phyloP scores from a whole-genome alignment of 495 filamentous ascomycete genomes.

The Saxispiralis lemnorum region DNA sequence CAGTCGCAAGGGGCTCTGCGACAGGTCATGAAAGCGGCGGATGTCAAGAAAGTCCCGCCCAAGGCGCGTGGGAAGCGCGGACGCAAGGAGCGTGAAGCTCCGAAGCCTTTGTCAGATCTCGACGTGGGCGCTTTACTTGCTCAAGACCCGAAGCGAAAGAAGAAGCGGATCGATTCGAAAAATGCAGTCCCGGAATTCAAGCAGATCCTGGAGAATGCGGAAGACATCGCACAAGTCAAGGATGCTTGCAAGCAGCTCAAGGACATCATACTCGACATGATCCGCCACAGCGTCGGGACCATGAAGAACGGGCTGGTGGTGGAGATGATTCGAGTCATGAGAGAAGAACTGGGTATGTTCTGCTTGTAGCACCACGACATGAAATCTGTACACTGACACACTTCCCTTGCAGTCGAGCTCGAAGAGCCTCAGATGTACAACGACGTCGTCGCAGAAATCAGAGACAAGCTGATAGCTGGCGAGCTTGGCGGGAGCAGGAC shows the following conservation, averaged over 20 bases:
- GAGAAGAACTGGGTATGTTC: slow-evolving; percentile 42
- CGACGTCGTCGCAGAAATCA: slow-evolving; percentile 50
- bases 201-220: slow-evolving; percentile 48
- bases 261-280: slow-evolving; percentile 46
- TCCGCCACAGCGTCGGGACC: slow-evolving; percentile 58
- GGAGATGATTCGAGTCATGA: slow-evolving; percentile 59
- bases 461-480: slow-evolving; percentile 48
- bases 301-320: slow-evolving; percentile 53
- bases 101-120: slow-evolving; percentile 80
- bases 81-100: slow-evolving; percentile 42
- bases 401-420: slow-evolving; percentile 28
- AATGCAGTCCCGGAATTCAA: slow-evolving; percentile 92
- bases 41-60: slow-evolving; percentile 85
- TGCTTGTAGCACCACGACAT: too few relatives aligned
- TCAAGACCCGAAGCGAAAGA: slow-evolving; percentile 30
- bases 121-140: slow-evolving; percentile 65
- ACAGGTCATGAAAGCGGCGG: slow-evolving; percentile 46
- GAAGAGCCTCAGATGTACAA: slow-evolving; percentile 71
- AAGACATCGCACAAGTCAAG: slow-evolving; percentile 42
- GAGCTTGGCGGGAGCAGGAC: slow-evolving; percentile 64
- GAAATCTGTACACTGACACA: too few relatives aligned
- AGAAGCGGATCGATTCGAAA: slow-evolving; percentile 46
- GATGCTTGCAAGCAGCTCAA: slow-evolving; percentile 61
- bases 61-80: slow-evolving; percentile 39
- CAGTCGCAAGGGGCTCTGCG: slow-evolving; percentile 38